phyloP scores from a whole-genome alignment of 176 grass and related monocot species.

The Eremochloa ophiuroides region DNA sequence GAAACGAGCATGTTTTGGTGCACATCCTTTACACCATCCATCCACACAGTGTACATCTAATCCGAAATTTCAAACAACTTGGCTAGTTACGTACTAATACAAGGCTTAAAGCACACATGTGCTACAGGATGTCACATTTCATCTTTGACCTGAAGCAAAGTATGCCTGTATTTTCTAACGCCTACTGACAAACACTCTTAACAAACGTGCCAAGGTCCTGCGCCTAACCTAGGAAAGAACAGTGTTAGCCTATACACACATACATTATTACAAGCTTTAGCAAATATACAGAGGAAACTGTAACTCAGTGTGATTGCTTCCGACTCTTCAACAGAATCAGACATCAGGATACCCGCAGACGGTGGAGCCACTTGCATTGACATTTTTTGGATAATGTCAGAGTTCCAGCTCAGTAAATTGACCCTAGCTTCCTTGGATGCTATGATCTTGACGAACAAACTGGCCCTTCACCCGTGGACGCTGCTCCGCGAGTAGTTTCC shows the following conservation, averaged over 20 bases:
- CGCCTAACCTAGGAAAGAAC: conserved; percentile 24
- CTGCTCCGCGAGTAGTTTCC: conserved; percentile 92
- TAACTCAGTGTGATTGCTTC: background rate
- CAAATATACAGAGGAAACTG: background rate
- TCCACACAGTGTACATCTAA: background rate
- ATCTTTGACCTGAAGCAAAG: background rate
- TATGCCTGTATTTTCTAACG: background rate
- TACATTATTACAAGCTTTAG: conserved; percentile 11
- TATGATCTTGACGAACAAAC: conserved; percentile 85
- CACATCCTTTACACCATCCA: background rate
- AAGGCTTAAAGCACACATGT: background rate
- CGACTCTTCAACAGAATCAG: conserved; percentile 3
- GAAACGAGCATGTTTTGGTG: background rate
- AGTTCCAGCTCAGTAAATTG: background rate
- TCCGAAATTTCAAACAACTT: background rate
- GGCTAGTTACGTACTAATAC: conserved; percentile 11
- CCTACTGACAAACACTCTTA: background rate
- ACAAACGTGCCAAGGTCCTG: conserved; percentile 14
- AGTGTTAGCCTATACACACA: conserved; percentile 19
- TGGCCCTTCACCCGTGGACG: conserved; percentile 92
- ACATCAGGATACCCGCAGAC: background rate
- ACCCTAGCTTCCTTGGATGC: conserved; percentile 37
- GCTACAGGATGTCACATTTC: background rate
- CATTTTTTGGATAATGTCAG: background rate
- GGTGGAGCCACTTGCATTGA: background rate